Conservation (phyloP, 352 stramenopile species). For the Phytophthora uliginosa region DNA sequence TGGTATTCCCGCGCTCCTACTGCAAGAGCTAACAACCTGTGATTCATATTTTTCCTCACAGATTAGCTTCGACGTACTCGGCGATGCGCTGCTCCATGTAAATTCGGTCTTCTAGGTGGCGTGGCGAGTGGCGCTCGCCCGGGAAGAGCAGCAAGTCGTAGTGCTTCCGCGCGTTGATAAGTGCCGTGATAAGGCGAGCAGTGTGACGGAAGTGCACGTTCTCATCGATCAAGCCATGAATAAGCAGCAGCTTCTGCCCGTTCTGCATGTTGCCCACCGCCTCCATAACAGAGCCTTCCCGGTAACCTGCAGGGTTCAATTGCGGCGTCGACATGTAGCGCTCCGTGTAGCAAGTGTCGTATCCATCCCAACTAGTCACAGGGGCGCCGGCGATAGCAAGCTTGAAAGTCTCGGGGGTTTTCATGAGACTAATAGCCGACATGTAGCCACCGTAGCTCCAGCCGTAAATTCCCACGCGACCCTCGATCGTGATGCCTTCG, state of each 20-base stretch:
- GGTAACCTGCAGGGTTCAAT: conserved; percentile 94
- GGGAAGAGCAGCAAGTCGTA: conserved; percentile 98
- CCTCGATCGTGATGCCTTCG: conserved; percentile 91
- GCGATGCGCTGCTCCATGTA: conserved; percentile 97
- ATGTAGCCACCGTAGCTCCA: conserved; percentile 99
- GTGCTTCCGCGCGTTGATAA: conserved; percentile 95
- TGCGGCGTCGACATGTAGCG: conserved; percentile 97
- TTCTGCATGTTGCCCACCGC: conserved; percentile 93
- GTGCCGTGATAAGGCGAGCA: conserved; percentile 95
- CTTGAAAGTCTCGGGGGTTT: conserved; percentile 96
- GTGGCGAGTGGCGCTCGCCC: conserved; percentile 96
- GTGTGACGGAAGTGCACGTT: conserved; percentile 99
- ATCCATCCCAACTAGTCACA: conserved; percentile 98
- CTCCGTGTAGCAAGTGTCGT: conserved; percentile 99
- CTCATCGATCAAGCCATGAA: conserved; percentile 98
- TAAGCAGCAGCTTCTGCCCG: conserved; percentile 93
- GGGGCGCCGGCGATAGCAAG: conserved; percentile 96
- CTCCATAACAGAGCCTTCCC: conserved; percentile 93
- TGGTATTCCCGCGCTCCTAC: not conserved
- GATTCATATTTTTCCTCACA: conserved; percentile 55
- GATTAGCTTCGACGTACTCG: conserved; percentile 83
- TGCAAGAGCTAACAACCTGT: conserved; percentile 13
- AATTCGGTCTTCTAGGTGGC: conserved; percentile 92
- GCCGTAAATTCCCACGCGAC: conserved; percentile 96
- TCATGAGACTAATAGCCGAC: conserved; percentile 97